phyloP scores from a whole-genome alignment of 176 grass and related monocot species.

The Oryza meyeriana region DNA sequence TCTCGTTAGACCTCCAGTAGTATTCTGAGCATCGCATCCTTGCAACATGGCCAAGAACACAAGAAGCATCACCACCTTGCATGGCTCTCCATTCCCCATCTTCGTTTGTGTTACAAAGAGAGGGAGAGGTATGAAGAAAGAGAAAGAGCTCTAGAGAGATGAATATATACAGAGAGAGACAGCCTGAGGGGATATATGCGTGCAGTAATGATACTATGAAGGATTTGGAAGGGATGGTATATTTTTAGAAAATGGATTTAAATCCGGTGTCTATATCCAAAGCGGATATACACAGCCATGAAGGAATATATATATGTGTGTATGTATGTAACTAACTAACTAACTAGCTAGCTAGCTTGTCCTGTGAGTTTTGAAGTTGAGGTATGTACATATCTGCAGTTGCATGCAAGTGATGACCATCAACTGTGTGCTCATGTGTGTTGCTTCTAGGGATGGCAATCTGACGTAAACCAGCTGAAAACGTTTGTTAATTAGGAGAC shows the following conservation, averaged over 20 bases:
- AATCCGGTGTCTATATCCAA: too few species aligned
- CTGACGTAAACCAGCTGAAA: background rate
- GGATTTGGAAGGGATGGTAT: background rate
- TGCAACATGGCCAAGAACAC: background rate
- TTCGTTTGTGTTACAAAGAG: background rate
- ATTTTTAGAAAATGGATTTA: too few species aligned
- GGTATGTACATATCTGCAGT: too few species aligned
- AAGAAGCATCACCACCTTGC: background rate
- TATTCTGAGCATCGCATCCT: constrained; percentile 11
- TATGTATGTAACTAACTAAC: too few species aligned
- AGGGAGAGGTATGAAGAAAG: background rate
- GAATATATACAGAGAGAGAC: background rate
- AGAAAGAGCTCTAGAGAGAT: background rate
- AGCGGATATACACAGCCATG: too few species aligned
- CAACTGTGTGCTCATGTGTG: background rate
- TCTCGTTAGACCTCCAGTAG: constrained; percentile 38
- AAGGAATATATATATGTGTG: too few species aligned
- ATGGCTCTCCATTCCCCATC: background rate
- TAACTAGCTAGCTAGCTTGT: too few species aligned
- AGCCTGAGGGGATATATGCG: background rate
- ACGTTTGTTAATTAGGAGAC: background rate
- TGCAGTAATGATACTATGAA: background rate
- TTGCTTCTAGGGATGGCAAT: background rate
- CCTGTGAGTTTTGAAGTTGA: too few species aligned
- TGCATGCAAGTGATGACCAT: background rate